Evolutionary conservation across 108 stramenopile genomes (phyloP).

Genomic region (Cyclostephanos invisitatus): DNA sequence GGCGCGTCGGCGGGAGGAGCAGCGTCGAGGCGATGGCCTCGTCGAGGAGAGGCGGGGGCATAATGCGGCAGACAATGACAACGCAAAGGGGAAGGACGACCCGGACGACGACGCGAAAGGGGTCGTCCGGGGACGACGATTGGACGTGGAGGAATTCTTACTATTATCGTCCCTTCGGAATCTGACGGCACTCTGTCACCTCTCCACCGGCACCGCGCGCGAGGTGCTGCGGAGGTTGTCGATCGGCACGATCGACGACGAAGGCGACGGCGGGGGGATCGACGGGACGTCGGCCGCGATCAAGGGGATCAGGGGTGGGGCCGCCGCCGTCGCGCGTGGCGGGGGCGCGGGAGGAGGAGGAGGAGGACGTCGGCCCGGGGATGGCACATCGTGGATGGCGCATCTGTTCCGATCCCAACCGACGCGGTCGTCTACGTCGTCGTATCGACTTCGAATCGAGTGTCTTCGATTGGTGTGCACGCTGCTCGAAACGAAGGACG

Average conservation of each 20-base stretch:
- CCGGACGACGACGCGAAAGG: conserved; percentile 9
- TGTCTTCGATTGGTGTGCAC: conserved; percentile 39
- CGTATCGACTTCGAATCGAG: conserved; percentile 19
- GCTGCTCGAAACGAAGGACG: conserved; percentile 40
- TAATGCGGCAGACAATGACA: too few species aligned
- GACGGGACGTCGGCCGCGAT: not conserved
- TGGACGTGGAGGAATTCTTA: conserved; percentile 16
- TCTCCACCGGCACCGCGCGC: conserved; percentile 53
- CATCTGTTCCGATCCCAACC: conserved; percentile 23
- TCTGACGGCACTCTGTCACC: conserved; percentile 30
- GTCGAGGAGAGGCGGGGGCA: not conserved
- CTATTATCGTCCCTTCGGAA: conserved; percentile 25
- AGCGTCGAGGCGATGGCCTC: not conserved
- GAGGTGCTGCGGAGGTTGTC: conserved; percentile 50
- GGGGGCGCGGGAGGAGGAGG: not conserved
- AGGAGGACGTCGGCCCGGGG: not conserved
- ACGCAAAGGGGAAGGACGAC: not conserved
- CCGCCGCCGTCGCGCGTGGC: not conserved
- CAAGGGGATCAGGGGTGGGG: not conserved
- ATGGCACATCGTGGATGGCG: conserved; percentile 32
- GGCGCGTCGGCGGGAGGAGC: not conserved
- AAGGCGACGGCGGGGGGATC: not conserved
- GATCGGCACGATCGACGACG: not conserved
- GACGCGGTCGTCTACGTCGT: not conserved
- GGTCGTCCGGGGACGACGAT: conserved; percentile 9